Evolutionary conservation across 805 yeast species (phyloP), one percentile per base, ranked within the genome.

Genomic region (Candida ficus): DNA sequence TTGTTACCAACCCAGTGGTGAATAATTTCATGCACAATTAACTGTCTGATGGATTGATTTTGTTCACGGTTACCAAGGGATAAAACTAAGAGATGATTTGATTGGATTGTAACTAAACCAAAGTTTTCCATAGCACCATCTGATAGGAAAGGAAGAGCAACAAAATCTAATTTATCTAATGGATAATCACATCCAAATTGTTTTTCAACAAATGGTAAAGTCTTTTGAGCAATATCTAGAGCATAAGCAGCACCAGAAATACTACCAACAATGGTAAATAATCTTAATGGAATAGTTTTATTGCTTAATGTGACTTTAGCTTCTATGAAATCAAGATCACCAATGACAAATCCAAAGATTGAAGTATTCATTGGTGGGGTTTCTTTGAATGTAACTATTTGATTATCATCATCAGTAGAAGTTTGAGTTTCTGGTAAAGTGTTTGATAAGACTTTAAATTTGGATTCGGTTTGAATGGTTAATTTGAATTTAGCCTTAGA

Each of bases 51-150:
- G 45, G 65, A 66, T 29, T 63, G 59, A 3, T 48, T 48, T 12
- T 54, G 47, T 2, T 54, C 48, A 7, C 47, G 37, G 7, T 49
- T 41, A 4, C 59, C 53, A 32, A 67, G 46, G 2, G 56, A 50
- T 0, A 71, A 64, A 13, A 70, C 46, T 16, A 75, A 45, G 7
- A 74, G 48, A 47, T 77, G 80, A 34, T 71, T 70, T 38, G 74
- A 70, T 39, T 79, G 71, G 7, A 81, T 67, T 3, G 83, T 75
- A 37, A 85, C 69, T 62, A 82, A 61, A 4, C 87, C 84, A 75
- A 83, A 80, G 56, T 84, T 83, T 56, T 85, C 95, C 79, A 83
- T 84, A 3, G 86, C 95, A 43, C 85, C 84, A 56, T 83, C 91
- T 22, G 78, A 70, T 41, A 85, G 64, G 50, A 78, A 81, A 9